Conservation (phyloP, 2,329 filamentous ascomycete genomes). For the Colletotrichum euphorbiae region DNA sequence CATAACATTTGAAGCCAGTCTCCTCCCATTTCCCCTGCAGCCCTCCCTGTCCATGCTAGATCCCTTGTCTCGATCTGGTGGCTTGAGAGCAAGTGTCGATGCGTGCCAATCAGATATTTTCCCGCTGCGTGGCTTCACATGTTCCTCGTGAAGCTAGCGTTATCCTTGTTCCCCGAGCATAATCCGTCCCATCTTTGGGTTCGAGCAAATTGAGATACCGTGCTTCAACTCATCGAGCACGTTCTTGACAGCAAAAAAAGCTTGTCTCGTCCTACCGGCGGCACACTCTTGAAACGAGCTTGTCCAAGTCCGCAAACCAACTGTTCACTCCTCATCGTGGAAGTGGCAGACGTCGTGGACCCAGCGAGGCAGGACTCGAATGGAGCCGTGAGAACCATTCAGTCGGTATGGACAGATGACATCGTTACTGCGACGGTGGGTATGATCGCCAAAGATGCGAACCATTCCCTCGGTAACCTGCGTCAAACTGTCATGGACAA, state of each 20-base stretch:
- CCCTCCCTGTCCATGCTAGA: constrained; percentile 9
- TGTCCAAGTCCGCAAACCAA: no score
- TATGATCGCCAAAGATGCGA: background rate
- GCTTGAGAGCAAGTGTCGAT: constrained; percentile 17
- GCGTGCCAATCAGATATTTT: constrained; percentile 23
- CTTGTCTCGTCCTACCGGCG: background rate
- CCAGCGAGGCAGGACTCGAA: background rate
- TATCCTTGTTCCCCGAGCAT: background rate
- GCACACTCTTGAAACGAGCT: no score
- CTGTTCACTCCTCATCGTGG: background rate
- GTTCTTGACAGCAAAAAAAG: background rate
- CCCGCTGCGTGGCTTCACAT: background rate
- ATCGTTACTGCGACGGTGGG: no score
- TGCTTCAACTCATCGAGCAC: background rate
- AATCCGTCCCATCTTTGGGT: background rate
- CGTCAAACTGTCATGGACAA: background rate
- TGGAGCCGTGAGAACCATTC: background rate
- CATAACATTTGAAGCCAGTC: constrained; percentile 1
- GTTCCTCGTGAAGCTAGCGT: background rate
- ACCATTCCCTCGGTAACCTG: background rate
- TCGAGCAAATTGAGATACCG: background rate
- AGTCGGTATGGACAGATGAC: background rate
- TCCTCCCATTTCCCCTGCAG: constrained; percentile 1
- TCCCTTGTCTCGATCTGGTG: constrained; percentile 15
- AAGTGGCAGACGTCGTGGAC: background rate